phyloP scores from a whole-genome alignment of 352 stramenopile species.

The Achlya hypogyna region DNA sequence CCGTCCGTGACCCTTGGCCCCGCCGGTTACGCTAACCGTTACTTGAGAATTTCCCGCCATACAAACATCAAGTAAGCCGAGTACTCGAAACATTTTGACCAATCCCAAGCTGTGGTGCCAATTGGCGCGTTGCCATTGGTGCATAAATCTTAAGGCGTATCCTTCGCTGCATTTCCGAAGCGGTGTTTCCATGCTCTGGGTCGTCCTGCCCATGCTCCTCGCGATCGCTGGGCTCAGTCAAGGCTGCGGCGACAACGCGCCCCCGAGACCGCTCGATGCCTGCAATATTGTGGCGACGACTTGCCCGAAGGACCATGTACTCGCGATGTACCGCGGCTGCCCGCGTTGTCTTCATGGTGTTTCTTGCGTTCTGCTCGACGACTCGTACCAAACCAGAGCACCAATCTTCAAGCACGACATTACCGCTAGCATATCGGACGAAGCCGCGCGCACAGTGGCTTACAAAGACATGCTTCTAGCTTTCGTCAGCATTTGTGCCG shows the following conservation, averaged over 20 bases:
- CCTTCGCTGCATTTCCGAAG: neutral
- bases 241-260: neutral
- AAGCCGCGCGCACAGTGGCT: neutral
- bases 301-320: constrained; percentile 25
- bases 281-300: neutral
- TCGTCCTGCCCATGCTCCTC: neutral
- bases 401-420: neutral
- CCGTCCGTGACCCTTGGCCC: too few species aligned
- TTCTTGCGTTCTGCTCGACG: constrained; percentile 22
- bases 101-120: neutral
- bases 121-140: neutral
- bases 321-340: constrained; percentile 41
- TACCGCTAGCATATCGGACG: neutral
- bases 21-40: neutral
- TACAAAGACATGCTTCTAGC: neutral
- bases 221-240: too few species aligned
- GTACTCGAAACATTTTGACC: too few species aligned
- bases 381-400: neutral
- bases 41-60: neutral
- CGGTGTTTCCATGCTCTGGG: neutral
- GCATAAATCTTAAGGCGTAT: neutral
- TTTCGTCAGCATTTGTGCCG: neutral
- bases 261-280: neutral
- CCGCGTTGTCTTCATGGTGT: constrained; percentile 33
- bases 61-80: too few species aligned